Percentiles rank a stretch among this genome's conserved stretches.
These are phyloP conservation scores for Carallia brachiata DNA, from an alignment of 345 rosid species.

Conservation along the genomic window DNA sequence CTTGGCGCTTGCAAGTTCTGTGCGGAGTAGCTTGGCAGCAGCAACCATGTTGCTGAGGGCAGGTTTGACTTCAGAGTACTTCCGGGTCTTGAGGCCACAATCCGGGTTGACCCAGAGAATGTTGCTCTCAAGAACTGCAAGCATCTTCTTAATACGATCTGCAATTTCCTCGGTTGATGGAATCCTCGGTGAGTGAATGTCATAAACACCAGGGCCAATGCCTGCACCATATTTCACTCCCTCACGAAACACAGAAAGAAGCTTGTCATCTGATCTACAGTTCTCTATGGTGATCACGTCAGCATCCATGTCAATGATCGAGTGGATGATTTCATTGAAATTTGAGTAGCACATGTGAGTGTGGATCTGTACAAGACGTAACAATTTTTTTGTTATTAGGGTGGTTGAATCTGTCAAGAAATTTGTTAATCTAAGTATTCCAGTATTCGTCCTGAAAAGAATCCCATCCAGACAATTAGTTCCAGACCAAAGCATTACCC, in stretches of 20 bases:
- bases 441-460: conserved; percentile 5
- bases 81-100: conserved; percentile 93
- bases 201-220: conserved; percentile 93
- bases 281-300: conserved; percentile 98
- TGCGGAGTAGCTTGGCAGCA: conserved; percentile 84
- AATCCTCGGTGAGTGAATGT: conserved; percentile 92
- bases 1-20: conserved; percentile 54
- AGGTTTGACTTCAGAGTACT: conserved; percentile 85
- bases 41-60: conserved; percentile 88
- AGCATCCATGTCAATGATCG: conserved; percentile 96
- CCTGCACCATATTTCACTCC: conserved; percentile 98
- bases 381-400: not conserved
- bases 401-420: not conserved
- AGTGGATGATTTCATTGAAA: conserved; percentile 96
- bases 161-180: conserved; percentile 89
- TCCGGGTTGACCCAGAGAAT: conserved; percentile 98
- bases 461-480: not conserved
- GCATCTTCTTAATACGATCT: conserved; percentile 88
- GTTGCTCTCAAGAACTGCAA: conserved; percentile 78
- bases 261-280: conserved; percentile 96
- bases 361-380: conserved; percentile 53
- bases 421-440: too few relatives aligned
- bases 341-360: conserved; percentile 99
- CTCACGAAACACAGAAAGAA: conserved; percentile 92
- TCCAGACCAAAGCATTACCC: too few relatives aligned